Base-by-base conservation (phyloP, 2,329 filamentous ascomycete species). In the Colletotrichum tanaceti region DNA sequence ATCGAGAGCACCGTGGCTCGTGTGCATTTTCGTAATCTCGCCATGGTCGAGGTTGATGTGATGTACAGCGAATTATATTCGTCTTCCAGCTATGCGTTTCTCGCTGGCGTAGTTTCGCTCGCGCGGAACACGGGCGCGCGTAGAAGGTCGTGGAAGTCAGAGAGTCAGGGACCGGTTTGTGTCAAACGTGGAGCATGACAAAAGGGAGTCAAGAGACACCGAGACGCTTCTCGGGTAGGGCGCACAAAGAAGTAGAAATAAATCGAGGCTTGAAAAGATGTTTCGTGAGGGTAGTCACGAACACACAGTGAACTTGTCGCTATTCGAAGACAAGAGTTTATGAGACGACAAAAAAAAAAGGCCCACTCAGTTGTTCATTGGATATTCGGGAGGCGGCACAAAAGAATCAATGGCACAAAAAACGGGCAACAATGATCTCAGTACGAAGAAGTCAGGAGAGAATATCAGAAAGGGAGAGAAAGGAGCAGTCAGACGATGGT, bases 1-100 rank as follows among this genome's bases (percentile, higher is more conserved):
- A 78, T 73, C 65, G 77, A 75, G 67, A 86, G 77, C 71, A 80
- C 74, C 57, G 81, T 74, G 64, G 78, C 77, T 73, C 77, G 75
- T 52, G 79, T 71, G 68, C 76, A 77, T 67, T 73, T 71, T 66
- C 74, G 73, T 61, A 73, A 65, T 66, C 72, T 74, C 58, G 71
- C 70, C 79, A 82, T 73, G 58, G 43, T 43, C 35, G 38, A 41
- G 44, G n/a, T 22, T 10, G 7, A 14, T 46, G 7, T 41, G 14
- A 43, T 28, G 28, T 57, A 32, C 49, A 44, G 6, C 9, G 47
- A 39, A 39, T 20, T 46, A 38, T 44, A 57, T 32, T 2, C 39
- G 50, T 43, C 62, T 69, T 57, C 47, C 49, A 55, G 57, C 50
- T 24, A 22, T 47, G 28, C 39, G 35, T 46, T 57, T 32, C 53